Evolutionary conservation across 2,329 filamentous ascomycete genomes (phyloP).

Genomic region (Microcyclospora tardicrescens): DNA sequence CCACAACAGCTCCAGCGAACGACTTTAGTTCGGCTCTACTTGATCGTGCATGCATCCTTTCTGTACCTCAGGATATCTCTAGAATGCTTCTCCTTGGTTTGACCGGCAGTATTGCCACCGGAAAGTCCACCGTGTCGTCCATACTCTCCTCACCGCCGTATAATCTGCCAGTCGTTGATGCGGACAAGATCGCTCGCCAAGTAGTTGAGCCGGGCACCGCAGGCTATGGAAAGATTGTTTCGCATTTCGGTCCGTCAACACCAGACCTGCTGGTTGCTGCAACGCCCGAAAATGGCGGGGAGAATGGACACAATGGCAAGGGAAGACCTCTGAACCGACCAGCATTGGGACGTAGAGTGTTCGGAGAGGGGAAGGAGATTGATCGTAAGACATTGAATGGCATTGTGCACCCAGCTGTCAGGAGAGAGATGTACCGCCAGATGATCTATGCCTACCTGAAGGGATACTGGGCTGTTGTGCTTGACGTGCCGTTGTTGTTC

Average conservation of each 20-base stretch:
- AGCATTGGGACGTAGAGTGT: conserved; percentile 72
- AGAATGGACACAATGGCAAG: conserved; percentile 44
- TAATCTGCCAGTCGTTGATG: conserved; percentile 82
- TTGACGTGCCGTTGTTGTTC: conserved; percentile 86
- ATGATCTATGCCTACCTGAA: conserved; percentile 60
- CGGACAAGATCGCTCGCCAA: conserved; percentile 79
- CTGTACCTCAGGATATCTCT: no score
- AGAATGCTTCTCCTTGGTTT: conserved; percentile 86
- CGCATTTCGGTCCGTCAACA: conserved; percentile 67
- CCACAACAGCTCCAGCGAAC: no score
- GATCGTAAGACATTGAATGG: conserved; percentile 70
- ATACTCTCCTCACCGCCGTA: conserved; percentile 71
- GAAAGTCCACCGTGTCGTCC: conserved; percentile 88
- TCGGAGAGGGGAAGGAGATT: conserved; percentile 61
- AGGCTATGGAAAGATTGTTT: conserved; percentile 71
- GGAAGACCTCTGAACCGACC: conserved; percentile 72
- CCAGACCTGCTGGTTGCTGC: conserved; percentile 68
- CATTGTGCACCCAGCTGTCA: conserved; percentile 87
- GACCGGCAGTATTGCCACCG: conserved; percentile 93
- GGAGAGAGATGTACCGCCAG: conserved; percentile 64
- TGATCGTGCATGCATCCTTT: no score
- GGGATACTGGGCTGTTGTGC: conserved; percentile 76
- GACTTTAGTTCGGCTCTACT: no score
- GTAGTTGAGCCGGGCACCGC: conserved; percentile 86
- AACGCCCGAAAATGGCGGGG: conserved; percentile 28